A percentile compares a stretch with the other conserved stretches of the same genome.
These are phyloP conservation scores for Boletellus ananiceps DNA, from an alignment of 768 basidiomycete species.

Conservation along the genomic window DNA sequence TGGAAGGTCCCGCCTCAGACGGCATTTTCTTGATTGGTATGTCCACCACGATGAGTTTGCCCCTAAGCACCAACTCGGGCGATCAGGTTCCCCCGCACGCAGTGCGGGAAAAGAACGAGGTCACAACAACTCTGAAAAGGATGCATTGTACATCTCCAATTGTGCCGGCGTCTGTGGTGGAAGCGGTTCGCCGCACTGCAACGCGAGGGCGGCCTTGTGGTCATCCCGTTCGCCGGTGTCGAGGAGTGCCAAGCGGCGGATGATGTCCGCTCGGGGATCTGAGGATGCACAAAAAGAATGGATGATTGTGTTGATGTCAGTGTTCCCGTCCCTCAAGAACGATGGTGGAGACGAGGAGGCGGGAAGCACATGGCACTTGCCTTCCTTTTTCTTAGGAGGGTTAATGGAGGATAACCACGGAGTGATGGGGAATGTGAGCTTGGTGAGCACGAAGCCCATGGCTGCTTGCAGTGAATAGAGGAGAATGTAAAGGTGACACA, in stretches of 20 bases:
- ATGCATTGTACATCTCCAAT: slow-evolving; percentile 11
- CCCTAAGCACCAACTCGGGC: neutral
- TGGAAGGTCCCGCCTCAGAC: neutral
- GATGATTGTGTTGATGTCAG: too few relatives aligned
- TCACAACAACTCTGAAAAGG: slow-evolving; percentile 14
- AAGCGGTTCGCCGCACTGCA: slow-evolving; percentile 28
- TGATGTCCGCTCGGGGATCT: slow-evolving; percentile 5
- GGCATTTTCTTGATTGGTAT: neutral
- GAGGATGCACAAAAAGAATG: too few relatives aligned
- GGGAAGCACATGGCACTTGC: neutral
- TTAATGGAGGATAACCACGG: neutral
- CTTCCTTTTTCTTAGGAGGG: neutral
- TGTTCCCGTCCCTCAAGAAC: too few relatives aligned
- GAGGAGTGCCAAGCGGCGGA: slow-evolving; percentile 10
- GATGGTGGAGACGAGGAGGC: too few relatives aligned
- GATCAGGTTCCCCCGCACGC: neutral
- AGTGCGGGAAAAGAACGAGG: neutral
- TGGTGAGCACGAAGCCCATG: slow-evolving; percentile 11
- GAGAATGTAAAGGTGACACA: neutral
- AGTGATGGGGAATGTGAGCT: neutral
- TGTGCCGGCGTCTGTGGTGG: slow-evolving; percentile 22
- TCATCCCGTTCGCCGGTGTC: slow-evolving; percentile 17
- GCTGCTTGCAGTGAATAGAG: neutral
- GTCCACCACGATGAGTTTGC: slow-evolving; percentile 12
- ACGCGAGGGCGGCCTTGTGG: slow-evolving; percentile 25